Evolutionary conservation across 1,284 basidiomycete species (phyloP).

Genomic region (Naganishia albida): DNA sequence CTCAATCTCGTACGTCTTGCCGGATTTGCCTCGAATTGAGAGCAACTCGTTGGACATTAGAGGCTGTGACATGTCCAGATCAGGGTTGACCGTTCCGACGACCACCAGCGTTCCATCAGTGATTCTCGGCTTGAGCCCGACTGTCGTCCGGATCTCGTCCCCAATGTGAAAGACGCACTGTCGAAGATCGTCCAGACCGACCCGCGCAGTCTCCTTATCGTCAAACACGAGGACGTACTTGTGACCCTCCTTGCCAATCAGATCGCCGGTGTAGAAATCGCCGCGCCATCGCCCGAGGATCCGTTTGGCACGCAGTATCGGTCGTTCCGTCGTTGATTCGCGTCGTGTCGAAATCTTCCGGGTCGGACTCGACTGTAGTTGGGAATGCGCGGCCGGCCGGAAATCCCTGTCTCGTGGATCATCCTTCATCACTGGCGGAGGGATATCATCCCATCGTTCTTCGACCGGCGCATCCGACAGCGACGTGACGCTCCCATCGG

Average conservation of each 20-base stretch:
- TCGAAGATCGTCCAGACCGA: constrained; percentile 16
- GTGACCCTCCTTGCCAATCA: constrained; percentile 16
- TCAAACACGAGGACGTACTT: constrained; percentile 8
- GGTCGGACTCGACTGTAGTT: constrained; percentile 7
- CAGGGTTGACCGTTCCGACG: constrained; percentile 1
- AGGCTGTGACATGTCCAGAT: constrained; percentile 9
- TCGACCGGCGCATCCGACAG: constrained; percentile 10
- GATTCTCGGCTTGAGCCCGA: constrained; percentile 1
- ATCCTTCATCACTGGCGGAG: constrained; percentile 21
- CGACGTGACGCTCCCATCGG: neutral
- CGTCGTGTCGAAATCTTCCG: constrained; percentile 16
- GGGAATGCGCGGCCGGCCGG: constrained; percentile 7
- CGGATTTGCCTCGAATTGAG: neutral
- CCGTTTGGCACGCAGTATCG: constrained; percentile 4
- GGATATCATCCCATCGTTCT: constrained; percentile 6
- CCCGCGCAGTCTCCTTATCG: neutral
- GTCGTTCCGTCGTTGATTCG: constrained; percentile 4
- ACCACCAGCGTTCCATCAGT: constrained; percentile 5
- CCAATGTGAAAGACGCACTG: constrained; percentile 23
- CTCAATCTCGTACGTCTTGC: constrained; percentile 11
- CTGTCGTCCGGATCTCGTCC: neutral
- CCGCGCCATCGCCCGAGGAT: constrained; percentile 8
- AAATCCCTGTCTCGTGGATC: constrained; percentile 17
- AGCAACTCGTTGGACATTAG: constrained; percentile 17
- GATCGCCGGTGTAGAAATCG: constrained; percentile 12